These are phyloP conservation scores for Teunomyces barrocoloradensis DNA, from an alignment of 805 yeast species.

Conservation along the genomic window DNA sequence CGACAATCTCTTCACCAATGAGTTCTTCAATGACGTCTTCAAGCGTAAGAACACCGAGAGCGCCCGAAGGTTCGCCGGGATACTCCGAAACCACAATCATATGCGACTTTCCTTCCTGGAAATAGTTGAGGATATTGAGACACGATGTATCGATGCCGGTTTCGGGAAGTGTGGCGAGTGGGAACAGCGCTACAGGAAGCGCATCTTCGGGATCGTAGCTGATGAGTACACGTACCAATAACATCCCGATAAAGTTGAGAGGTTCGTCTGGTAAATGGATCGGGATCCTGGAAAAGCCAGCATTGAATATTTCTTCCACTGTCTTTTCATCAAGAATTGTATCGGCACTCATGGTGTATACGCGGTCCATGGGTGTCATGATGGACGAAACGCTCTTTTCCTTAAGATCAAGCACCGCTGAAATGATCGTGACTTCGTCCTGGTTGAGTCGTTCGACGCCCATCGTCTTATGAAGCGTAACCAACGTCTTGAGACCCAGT, in stretches of 20 bases:
- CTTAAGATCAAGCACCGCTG: constrained; percentile 90
- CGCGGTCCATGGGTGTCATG: constrained; percentile 93
- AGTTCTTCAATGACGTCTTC: constrained; percentile 98
- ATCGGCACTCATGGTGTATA: constrained; percentile 84
- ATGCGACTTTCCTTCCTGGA: constrained; percentile 97
- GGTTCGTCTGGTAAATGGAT: constrained; percentile 90
- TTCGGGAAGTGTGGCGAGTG: constrained; percentile 94
- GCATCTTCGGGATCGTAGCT: constrained; percentile 97
- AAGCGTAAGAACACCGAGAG: constrained; percentile 85
- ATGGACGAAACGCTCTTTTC: constrained; percentile 83
- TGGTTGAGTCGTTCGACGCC: constrained; percentile 90
- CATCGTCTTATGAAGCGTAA: constrained; percentile 89
- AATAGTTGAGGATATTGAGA: constrained; percentile 87
- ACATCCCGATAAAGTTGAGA: constrained; percentile 89
- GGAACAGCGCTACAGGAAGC: constrained; percentile 86
- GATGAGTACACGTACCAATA: constrained; percentile 85
- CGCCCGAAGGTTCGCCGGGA: constrained; percentile 84
- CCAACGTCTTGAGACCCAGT: constrained; percentile 89
- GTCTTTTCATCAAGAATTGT: constrained; percentile 76
- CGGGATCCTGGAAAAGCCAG: constrained; percentile 95
- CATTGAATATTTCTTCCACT: constrained; percentile 86
- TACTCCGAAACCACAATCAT: constrained; percentile 88
- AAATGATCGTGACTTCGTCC: constrained; percentile 94
- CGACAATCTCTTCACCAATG: constrained; percentile 96
- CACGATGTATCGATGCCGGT: constrained; percentile 91